Evolutionary conservation across 148 eudicot genomes (phyloP), one percentile per base, ranked within the genome.

Genomic region (Vaccinium darrowii): DNA sequence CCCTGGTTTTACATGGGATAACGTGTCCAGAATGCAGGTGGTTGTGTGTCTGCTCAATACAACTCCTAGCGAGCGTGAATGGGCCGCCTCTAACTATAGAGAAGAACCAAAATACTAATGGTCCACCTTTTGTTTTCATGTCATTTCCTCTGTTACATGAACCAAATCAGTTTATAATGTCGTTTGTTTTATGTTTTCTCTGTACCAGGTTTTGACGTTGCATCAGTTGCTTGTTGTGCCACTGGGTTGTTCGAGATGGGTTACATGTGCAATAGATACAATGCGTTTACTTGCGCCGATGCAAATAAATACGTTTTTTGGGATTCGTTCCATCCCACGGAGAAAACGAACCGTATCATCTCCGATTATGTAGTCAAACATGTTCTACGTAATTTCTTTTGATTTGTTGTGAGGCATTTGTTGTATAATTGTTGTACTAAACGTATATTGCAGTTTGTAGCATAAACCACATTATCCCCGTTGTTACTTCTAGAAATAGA

Each of bases 201-300:
- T 12, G 0, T 16, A 4, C 54, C 81, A 87, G 89, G 89, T 23
- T 87, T 87, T 57, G 89, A 87, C n/a, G 89, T 82, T 1, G 83
- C 87, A 60, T 57, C 82, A n/a, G 85, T 85, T 12, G 89, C 87
- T 27, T 87, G 89, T 30, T 87, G 89, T 79, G 84, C 84, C 1
- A 47, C 89, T 7, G 89, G 89, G 23, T 39, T 87, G 82, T 84
- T 84, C 79, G 89, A 87, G 85, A 87, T 87, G 89, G 74, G 89
- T 18, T 87, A 84, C 65, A 14, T 78, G 74, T 87, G 89, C 72
- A 81, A 87, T 33, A 65, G 47, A 27, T 23, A 62, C 27, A 84
- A 72, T 39, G 85, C 89, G 3, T 84, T 84, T 16, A 87, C 89
- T 27, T 87, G 89, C 78, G 8, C 83, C 0, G 89, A 87, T 47